A percentile compares a stretch with the other conserved stretches of the same genome.
Evolutionary conservation across 1,139 yeast genomes (phyloP).

Genomic region (Candida glucosophila): DNA sequence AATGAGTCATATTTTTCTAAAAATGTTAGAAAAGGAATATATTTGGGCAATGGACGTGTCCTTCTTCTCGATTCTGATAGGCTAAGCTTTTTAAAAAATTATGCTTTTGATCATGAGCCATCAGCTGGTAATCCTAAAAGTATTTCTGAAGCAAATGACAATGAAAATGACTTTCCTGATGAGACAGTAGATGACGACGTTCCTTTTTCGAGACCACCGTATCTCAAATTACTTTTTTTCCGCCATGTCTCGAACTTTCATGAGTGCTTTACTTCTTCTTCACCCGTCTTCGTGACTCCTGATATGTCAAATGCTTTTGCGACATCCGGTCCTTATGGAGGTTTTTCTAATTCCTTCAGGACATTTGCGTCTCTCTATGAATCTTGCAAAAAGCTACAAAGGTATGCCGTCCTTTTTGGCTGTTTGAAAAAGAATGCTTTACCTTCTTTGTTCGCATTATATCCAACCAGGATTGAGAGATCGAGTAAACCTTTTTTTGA

Average conservation of each 20-base stretch:
- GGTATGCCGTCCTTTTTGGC: constrained; percentile 70
- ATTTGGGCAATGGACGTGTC: constrained; percentile 18
- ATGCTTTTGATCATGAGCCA: constrained; percentile 13
- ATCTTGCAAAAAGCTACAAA: constrained; percentile 41
- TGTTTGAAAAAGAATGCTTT: constrained; percentile 43
- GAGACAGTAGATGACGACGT: constrained; percentile 9
- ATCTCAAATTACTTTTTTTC: constrained; percentile 60
- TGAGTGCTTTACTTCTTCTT: constrained; percentile 44
- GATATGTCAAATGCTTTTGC: constrained; percentile 25
- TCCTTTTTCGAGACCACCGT: constrained; percentile 23
- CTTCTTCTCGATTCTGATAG: constrained; percentile 24
- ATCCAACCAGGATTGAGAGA: constrained; percentile 38
- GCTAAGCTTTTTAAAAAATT: constrained; percentile 19
- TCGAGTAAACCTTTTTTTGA: constrained; percentile 12
- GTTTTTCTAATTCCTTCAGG: constrained; percentile 51
- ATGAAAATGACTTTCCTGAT: constrained; percentile 14
- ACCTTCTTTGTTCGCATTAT: constrained; percentile 53
- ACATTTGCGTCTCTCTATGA: constrained; percentile 65
- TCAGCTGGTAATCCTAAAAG: constrained; percentile 1
- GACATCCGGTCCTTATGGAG: constrained; percentile 16
- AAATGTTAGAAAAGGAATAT: constrained; percentile 21
- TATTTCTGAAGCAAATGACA: constrained; percentile 10
- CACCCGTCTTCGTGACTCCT: constrained; percentile 52
- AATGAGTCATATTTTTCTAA: constrained; percentile 32
- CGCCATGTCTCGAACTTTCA: constrained; percentile 33